phyloP scores from a whole-genome alignment of 2,329 filamentous ascomycete genomes.

The Xylariomycetidae sp. region DNA sequence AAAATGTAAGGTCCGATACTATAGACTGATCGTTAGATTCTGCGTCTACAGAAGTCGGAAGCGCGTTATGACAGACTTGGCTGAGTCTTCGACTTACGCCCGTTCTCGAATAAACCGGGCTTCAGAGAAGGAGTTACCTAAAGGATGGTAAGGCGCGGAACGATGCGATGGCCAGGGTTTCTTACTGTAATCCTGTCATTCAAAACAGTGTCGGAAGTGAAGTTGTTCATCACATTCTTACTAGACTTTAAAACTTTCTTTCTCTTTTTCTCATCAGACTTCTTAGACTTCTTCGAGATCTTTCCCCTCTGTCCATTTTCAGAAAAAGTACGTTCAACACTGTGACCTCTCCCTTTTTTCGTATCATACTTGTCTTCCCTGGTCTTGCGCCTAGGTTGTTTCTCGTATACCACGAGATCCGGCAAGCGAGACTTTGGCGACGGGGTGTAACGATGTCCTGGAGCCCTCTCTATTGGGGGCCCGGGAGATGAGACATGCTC shows the following conservation, averaged over 20 bases:
- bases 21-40: no score
- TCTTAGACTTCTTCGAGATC: conserved; percentile 15
- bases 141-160: conserved; percentile 11
- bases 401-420: conserved; percentile 36
- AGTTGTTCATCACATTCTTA: conserved; percentile 50
- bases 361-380: conserved; percentile 51
- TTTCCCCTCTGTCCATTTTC: no score
- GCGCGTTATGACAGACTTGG: no score
- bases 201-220: conserved; percentile 49
- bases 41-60: no score
- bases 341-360: conserved; percentile 21
- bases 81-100: conserved; percentile 28
- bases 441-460: conserved; percentile 9
- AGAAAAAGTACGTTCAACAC: no score
- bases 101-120: conserved; percentile 42
- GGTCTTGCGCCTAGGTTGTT: conserved; percentile 50
- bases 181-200: conserved; percentile 49
- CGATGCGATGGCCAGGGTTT: neutral
- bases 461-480: conserved; percentile 8
- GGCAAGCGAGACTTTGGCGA: conserved; percentile 11
- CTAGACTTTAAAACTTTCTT: conserved; percentile 30
- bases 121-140: conserved; percentile 27
- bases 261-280: conserved; percentile 17
- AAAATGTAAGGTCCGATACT: conserved; percentile 52
- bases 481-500: conserved; percentile 4